phyloP scores from a whole-genome alignment of 768 basidiomycete genomes.

The Hericium coralloides region DNA sequence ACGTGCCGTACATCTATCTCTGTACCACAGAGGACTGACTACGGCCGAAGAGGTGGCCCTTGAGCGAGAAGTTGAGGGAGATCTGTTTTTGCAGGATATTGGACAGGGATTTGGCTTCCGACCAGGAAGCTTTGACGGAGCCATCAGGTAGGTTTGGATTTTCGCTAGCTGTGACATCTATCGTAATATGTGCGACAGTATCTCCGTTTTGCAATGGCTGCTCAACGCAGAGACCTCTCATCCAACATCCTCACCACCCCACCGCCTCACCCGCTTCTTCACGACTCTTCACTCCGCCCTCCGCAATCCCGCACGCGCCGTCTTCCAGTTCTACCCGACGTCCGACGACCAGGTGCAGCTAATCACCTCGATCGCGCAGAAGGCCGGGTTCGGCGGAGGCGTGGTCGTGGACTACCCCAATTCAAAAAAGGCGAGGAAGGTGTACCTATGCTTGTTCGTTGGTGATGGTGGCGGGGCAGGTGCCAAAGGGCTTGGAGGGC shows the following conservation, averaged over 20 bases:
- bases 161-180: neutral
- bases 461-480: constrained; percentile 63
- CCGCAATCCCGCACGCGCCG: constrained; percentile 75
- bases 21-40: neutral
- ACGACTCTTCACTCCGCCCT: constrained; percentile 85
- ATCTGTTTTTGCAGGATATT: constrained; percentile 94
- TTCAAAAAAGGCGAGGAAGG: constrained; percentile 90
- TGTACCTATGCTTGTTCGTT: constrained; percentile 89
- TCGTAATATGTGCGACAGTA: constrained; percentile 37
- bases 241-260: constrained; percentile 82
- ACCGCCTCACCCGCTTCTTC: constrained; percentile 82
- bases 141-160: constrained; percentile 62
- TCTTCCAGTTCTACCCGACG: constrained; percentile 93
- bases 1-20: constrained; percentile 17
- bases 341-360: constrained; percentile 96
- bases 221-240: constrained; percentile 92
- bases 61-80: constrained; percentile 92
- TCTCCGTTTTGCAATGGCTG: constrained; percentile 98
- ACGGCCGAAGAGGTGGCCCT: constrained; percentile 74
- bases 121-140: constrained; percentile 95
- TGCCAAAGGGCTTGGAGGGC: constrained; percentile 73
- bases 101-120: constrained; percentile 97
- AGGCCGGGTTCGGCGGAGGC: constrained; percentile 94
- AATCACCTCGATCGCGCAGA: constrained; percentile 87
- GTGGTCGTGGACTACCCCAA: constrained; percentile 96